These are phyloP conservation scores for Coniferiporia sulphurascens DNA, from an alignment of 1,284 basidiomycete genomes.

Conservation along the genomic window DNA sequence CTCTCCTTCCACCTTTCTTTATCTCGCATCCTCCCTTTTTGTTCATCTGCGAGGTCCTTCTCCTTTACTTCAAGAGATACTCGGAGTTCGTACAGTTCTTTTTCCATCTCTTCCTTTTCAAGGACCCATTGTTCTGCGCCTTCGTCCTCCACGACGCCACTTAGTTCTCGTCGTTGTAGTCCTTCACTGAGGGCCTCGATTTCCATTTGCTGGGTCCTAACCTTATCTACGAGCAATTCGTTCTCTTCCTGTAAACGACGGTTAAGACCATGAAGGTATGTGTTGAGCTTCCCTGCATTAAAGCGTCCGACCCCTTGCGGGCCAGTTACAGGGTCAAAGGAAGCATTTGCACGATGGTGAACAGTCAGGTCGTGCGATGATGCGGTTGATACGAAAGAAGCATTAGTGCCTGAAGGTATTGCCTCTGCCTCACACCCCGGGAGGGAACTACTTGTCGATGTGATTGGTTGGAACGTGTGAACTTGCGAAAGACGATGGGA, in stretches of 20 bases:
- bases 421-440: conserved; percentile 20
- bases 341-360: conserved; percentile 75
- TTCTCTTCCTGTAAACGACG: conserved; percentile 79
- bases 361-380: conserved; percentile 83
- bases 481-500: conserved; percentile 61
- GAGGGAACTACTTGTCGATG: conserved; percentile 22
- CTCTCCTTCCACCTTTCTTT: conserved; percentile 62
- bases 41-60: conserved; percentile 46
- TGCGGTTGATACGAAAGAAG: conserved; percentile 71
- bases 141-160: conserved; percentile 56
- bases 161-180: conserved; percentile 33
- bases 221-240: conserved; percentile 47
- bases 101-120: conserved; percentile 50
- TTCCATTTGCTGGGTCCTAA: conserved; percentile 47
- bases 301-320: conserved; percentile 62
- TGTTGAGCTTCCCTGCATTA: conserved; percentile 76
- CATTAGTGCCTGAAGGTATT: conserved; percentile 20
- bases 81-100: conserved; percentile 46
- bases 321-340: conserved; percentile 74
- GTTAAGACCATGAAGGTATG: conserved; percentile 78
- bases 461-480: conserved; percentile 29
- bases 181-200: conserved; percentile 5
- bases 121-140: conserved; percentile 57
- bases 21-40: conserved; percentile 50
- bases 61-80: conserved; percentile 36